Conservation (phyloP, 805 yeast species). For the Ogataea degrootiae region DNA sequence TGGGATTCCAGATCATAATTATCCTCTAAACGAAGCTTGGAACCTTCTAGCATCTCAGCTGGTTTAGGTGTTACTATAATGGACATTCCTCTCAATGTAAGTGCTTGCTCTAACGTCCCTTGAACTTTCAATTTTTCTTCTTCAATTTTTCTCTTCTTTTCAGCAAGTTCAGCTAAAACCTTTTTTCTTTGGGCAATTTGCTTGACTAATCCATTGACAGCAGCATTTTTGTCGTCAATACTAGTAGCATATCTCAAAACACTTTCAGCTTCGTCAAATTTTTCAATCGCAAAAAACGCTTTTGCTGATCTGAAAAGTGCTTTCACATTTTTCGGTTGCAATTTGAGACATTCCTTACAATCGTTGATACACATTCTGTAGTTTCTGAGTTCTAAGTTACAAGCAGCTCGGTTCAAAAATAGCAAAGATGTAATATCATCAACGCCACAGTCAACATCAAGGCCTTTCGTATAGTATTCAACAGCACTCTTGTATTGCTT, state of each 20-base stretch:
- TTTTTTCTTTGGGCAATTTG: slow-evolving; percentile 32
- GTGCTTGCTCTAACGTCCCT: slow-evolving; percentile 50
- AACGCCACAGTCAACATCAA: slow-evolving; percentile 63
- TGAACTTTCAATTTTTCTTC: slow-evolving; percentile 38
- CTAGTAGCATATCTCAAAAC: slow-evolving; percentile 61
- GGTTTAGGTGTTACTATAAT: slow-evolving; percentile 48
- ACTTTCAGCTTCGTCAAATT: slow-evolving; percentile 66
- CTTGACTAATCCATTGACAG: slow-evolving; percentile 43
- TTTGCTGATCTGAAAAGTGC: slow-evolving; percentile 83
- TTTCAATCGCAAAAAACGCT: slow-evolving; percentile 67
- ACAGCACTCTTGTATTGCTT: slow-evolving; percentile 75
- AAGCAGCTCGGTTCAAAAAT: slow-evolving; percentile 81
- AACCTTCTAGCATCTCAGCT: slow-evolving; percentile 49
- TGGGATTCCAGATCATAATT: slow-evolving; percentile 68
- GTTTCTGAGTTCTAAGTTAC: slow-evolving; percentile 81
- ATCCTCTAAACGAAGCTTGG: slow-evolving; percentile 57
- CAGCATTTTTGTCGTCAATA: slow-evolving; percentile 54
- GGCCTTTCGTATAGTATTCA: slow-evolving; percentile 72
- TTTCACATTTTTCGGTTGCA: slow-evolving; percentile 69
- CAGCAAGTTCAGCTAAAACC: slow-evolving; percentile 23
- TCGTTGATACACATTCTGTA: slow-evolving; percentile 84
- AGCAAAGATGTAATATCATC: slow-evolving; percentile 55
- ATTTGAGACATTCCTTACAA: slow-evolving; percentile 62
- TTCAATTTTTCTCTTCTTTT: slow-evolving; percentile 30
- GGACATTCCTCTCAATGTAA: slow-evolving; percentile 53